Conservation (phyloP, 2,329 filamentous ascomycete species). For the Cladosporium oxysporum region DNA sequence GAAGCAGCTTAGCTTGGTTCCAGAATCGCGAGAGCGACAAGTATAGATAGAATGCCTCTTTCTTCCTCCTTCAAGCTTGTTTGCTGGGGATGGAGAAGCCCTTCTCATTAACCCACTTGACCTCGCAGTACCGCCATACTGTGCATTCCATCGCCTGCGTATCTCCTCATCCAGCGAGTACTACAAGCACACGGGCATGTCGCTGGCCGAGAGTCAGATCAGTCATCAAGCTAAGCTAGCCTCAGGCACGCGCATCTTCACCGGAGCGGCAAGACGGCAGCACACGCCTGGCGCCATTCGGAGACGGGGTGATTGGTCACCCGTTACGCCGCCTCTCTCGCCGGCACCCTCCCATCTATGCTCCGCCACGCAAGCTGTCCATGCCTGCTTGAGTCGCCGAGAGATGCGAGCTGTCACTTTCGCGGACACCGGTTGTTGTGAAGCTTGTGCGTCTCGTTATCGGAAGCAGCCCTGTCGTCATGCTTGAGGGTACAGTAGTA, state of each 20-base stretch:
- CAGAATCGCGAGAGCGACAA: conserved; percentile 3
- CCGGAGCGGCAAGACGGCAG: conserved; percentile 5
- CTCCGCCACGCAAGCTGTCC: conserved; percentile 12
- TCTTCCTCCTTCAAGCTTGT: neutral
- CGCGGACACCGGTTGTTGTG: neutral
- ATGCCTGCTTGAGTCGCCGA: neutral
- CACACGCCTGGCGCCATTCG: conserved; percentile 4
- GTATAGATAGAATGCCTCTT: conserved; percentile 5
- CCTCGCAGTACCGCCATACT: neutral
- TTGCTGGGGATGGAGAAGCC: neutral
- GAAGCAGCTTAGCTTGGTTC: neutral
- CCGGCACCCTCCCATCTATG: neutral
- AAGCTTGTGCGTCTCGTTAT: neutral
- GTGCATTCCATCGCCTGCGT: neutral
- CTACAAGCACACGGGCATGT: neutral
- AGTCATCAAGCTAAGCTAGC: neutral
- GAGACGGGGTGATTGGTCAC: conserved; percentile 6
- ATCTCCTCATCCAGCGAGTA: neutral
- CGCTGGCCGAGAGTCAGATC: neutral
- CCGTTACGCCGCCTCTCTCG: neutral
- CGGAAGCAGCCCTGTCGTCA: neutral
- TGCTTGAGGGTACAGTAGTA: neutral
- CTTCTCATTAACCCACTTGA: neutral
- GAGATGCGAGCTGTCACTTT: neutral
- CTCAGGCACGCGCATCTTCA: conserved; percentile 12